Evolutionary conservation across 1,284 basidiomycete species (phyloP).

Genomic region (Tranzscheliella williamsii): DNA sequence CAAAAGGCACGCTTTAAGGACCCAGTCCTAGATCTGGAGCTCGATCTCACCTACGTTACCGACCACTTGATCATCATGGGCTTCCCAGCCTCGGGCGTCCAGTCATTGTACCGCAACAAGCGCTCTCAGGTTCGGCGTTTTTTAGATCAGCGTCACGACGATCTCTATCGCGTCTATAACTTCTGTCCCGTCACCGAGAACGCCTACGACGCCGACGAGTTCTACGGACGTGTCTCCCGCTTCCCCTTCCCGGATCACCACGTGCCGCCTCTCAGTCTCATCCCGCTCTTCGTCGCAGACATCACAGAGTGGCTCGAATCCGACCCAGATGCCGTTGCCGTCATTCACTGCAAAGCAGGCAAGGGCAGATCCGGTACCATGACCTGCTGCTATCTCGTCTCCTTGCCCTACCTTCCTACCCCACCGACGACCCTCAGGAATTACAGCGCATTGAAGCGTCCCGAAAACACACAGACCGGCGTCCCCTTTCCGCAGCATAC

Average conservation of each 20-base stretch:
- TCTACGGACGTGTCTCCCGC: conserved; percentile 70
- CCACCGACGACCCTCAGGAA: conserved; percentile 37
- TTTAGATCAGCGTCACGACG: conserved; percentile 73
- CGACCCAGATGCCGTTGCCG: conserved; percentile 72
- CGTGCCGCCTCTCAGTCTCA: conserved; percentile 78
- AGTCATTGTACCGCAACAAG: conserved; percentile 78
- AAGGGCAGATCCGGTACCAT: conserved; percentile 53
- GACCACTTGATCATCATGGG: conserved; percentile 73
- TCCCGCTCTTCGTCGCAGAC: conserved; percentile 76
- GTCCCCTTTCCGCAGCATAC: background rate
- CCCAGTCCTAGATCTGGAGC: conserved; percentile 70
- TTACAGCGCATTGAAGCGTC: conserved; percentile 30
- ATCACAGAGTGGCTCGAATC: conserved; percentile 77
- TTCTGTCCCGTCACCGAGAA: conserved; percentile 65
- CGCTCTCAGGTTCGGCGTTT: conserved; percentile 78
- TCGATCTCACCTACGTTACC: conserved; percentile 81
- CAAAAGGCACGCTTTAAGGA: conserved; percentile 78
- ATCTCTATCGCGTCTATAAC: conserved; percentile 84
- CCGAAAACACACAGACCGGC: background rate
- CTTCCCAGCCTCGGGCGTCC: conserved; percentile 80
- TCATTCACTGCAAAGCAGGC: conserved; percentile 78
- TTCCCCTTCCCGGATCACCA: conserved; percentile 79
- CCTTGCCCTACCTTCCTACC: conserved; percentile 40
- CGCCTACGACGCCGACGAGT: conserved; percentile 63
- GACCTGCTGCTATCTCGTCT: conserved; percentile 48